A percentile compares a stretch with the other conserved stretches of the same genome.
Conservation (phyloP, 1,284 basidiomycete species). For the Erythrobasidium hasegawianum region DNA sequence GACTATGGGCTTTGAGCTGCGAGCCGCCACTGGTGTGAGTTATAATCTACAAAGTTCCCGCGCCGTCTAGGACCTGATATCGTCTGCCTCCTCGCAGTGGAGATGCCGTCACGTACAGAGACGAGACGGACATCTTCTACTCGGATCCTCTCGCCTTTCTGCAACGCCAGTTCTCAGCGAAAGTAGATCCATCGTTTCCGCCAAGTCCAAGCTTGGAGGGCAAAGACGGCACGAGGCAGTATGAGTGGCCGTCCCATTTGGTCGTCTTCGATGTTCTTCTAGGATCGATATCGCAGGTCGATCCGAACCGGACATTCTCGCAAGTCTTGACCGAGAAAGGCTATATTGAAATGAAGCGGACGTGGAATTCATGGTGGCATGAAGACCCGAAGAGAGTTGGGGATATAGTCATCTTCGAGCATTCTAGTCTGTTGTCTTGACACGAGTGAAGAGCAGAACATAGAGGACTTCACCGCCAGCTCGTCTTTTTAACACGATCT, state of each 20-base stretch:
- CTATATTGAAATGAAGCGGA: slow-evolving; percentile 64
- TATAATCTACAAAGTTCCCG: no score
- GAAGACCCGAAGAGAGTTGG: slow-evolving; percentile 73
- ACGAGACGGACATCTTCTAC: slow-evolving; percentile 84
- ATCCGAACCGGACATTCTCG: slow-evolving; percentile 46
- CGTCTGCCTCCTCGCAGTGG: no score
- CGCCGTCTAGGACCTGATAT: no score
- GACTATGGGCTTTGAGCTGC: slow-evolving; percentile 79
- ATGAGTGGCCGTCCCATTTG: slow-evolving; percentile 70
- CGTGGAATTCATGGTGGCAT: slow-evolving; percentile 65
- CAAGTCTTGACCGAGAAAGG: slow-evolving; percentile 58
- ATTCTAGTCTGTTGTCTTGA: background rate
- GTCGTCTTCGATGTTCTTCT: slow-evolving; percentile 74
- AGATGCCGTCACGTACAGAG: slow-evolving; percentile 60
- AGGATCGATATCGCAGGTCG: slow-evolving; percentile 45
- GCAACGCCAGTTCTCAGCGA: slow-evolving; percentile 59
- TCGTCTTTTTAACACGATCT: slow-evolving; percentile 73
- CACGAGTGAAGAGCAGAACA: slow-evolving; percentile 56
- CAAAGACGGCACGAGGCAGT: background rate
- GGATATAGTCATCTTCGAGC: slow-evolving; percentile 66
- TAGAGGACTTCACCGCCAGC: slow-evolving; percentile 77
- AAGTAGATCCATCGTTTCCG: slow-evolving; percentile 7
- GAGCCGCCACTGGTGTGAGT: slow-evolving; percentile 77
- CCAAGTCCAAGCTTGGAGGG: background rate
- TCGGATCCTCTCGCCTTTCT: slow-evolving; percentile 68